A percentile compares a stretch with the other conserved stretches of the same genome.
These are phyloP conservation scores for Aspergillus haitiensis DNA, from an alignment of 495 filamentous ascomycete species.

Conservation along the genomic window DNA sequence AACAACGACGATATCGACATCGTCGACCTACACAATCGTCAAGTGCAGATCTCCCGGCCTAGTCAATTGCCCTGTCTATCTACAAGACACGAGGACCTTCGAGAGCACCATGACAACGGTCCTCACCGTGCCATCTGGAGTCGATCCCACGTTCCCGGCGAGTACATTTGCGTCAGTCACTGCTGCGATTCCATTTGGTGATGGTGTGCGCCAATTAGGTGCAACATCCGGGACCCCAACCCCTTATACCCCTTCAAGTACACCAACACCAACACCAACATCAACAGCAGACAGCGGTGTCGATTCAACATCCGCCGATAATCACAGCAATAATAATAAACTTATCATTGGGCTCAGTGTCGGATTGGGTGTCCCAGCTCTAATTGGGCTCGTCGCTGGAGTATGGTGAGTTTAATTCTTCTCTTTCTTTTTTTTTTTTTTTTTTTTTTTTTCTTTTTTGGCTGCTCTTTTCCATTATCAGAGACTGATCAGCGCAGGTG, in stretches of 20 bases:
- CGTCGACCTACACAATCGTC: conserved; percentile 3
- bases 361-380: conserved; percentile 1
- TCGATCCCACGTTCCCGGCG: neutral
- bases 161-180: neutral
- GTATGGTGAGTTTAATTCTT: neutral
- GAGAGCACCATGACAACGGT: conserved; percentile 1
- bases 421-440: neutral
- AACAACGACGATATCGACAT: neutral
- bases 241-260: neutral
- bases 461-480: neutral
- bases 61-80: neutral
- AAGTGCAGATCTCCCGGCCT: neutral
- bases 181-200: conserved; percentile 2
- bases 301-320: neutral
- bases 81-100: conserved; percentile 2
- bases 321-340: neutral
- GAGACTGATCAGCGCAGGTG: neutral
- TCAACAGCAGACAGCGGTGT: neutral
- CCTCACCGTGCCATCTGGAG: neutral
- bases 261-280: neutral
- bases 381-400: neutral
- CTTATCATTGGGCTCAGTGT: conserved; percentile 9
- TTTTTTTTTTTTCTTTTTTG: neutral
- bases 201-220: neutral
- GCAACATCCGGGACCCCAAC: neutral